These are phyloP conservation scores for Jacaranda mimosifolia DNA, from an alignment of 257 asterid genomes.

Conservation along the genomic window DNA sequence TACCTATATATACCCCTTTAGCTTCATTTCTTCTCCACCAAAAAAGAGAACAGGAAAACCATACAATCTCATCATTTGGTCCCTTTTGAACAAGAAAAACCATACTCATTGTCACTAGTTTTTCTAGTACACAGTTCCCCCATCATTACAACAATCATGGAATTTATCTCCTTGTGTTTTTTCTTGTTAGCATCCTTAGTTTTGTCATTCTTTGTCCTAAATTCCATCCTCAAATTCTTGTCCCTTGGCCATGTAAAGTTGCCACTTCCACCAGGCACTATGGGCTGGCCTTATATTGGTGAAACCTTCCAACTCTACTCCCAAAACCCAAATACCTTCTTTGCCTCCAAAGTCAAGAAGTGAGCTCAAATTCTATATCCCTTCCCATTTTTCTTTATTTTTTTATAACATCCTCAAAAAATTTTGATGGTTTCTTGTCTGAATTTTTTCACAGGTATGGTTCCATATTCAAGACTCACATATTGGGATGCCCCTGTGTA, in stretches of 20 bases:
- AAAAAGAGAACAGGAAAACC: not conserved
- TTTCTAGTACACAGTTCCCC: too few relatives aligned
- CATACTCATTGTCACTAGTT: not conserved
- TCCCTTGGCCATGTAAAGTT: slow-evolving; percentile 45
- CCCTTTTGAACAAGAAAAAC: not conserved
- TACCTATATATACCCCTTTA: slow-evolving; percentile 54
- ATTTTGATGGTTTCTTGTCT: not conserved
- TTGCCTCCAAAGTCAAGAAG: slow-evolving; percentile 78
- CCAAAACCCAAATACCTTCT: slow-evolving; percentile 77
- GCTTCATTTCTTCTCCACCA: slow-evolving; percentile 19
- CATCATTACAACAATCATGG: slow-evolving; percentile 48
- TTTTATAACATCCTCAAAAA: not conserved
- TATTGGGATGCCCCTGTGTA: slow-evolving; percentile 78
- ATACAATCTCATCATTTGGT: too few relatives aligned
- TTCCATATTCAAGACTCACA: slow-evolving; percentile 77
- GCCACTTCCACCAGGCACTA: slow-evolving; percentile 81
- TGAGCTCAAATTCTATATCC: slow-evolving; percentile 36
- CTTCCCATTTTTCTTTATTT: not conserved
- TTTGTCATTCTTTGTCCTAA: slow-evolving; percentile 24
- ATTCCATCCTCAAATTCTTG: slow-evolving; percentile 31
- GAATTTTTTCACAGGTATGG: slow-evolving; percentile 61
- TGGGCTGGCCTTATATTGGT: slow-evolving; percentile 88
- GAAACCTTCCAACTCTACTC: slow-evolving; percentile 86
- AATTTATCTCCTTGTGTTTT: slow-evolving; percentile 43
- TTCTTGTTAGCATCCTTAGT: slow-evolving; percentile 29